phyloP scores from a whole-genome alignment of 768 basidiomycete genomes.

The Hericium coralloides region DNA sequence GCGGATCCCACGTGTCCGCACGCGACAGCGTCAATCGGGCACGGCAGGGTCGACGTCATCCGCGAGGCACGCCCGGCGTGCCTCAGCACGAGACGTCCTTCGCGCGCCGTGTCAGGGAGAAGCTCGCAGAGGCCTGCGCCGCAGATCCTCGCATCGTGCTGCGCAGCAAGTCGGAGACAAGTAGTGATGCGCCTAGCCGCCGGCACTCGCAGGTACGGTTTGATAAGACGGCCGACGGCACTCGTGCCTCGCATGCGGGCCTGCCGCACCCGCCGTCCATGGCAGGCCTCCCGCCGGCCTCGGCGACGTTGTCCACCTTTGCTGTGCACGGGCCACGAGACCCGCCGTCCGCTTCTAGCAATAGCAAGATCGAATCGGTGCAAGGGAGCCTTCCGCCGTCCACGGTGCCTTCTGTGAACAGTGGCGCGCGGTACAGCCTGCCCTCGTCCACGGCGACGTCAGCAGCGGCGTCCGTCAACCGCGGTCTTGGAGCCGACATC shows the following conservation, averaged over 20 bases:
- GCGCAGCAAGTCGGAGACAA: neutral
- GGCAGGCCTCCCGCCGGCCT: neutral
- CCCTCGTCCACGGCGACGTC: neutral
- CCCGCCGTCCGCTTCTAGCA: neutral
- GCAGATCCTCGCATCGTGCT: neutral
- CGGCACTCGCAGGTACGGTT: neutral
- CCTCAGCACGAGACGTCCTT: conserved; percentile 28
- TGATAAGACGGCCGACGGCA: too few relatives aligned
- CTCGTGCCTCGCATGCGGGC: neutral
- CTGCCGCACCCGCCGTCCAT: neutral
- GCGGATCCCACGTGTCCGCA: neutral
- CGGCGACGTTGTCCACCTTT: neutral
- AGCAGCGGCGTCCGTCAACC: neutral
- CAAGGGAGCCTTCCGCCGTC: neutral
- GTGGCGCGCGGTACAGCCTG: neutral
- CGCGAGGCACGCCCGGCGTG: too few relatives aligned
- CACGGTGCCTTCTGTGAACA: neutral
- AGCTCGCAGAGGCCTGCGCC: conserved; percentile 15
- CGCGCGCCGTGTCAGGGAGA: conserved; percentile 34
- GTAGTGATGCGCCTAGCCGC: neutral
- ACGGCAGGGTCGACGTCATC: conserved; percentile 8
- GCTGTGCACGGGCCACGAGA: neutral
- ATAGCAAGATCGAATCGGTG: neutral
- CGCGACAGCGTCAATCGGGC: conserved; percentile 18
- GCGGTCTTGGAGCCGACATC: neutral